A percentile compares a stretch with the other conserved stretches of the same genome.
These are phyloP conservation scores for Cercospora nicotianae DNA, from an alignment of 2,329 filamentous ascomycete species.

Conservation along the genomic window DNA sequence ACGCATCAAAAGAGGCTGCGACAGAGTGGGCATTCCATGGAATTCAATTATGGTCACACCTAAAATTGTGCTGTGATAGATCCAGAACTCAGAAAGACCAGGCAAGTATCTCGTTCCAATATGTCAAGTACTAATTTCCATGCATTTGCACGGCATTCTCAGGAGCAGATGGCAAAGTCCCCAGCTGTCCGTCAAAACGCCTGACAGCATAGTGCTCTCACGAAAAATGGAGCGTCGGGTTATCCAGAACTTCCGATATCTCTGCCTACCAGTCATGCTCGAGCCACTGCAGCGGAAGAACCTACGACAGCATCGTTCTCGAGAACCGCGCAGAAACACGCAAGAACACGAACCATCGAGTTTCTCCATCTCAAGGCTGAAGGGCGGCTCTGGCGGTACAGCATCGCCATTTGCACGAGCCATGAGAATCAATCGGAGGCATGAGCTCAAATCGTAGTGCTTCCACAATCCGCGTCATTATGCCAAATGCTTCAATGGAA, in stretches of 20 bases:
- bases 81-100: neutral
- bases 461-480: neutral
- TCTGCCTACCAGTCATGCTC: neutral
- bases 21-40: neutral
- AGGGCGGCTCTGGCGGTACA: neutral
- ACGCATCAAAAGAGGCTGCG: neutral
- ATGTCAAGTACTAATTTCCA: neutral
- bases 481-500: neutral
- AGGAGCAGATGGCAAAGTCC: neutral
- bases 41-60: neutral
- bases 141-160: neutral
- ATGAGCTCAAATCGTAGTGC: neutral
- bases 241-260: neutral
- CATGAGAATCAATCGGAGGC: neutral
- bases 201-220: neutral
- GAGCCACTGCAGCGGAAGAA: neutral
- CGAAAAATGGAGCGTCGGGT: neutral
- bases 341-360: neutral
- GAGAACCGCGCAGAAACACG: neutral
- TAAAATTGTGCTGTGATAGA: neutral
- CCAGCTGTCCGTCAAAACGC: neutral
- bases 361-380: neutral
- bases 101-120: neutral
- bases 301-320: neutral
- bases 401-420: neutral